phyloP scores from a whole-genome alignment of 805 yeast species.

The Ogataea ramenticola region DNA sequence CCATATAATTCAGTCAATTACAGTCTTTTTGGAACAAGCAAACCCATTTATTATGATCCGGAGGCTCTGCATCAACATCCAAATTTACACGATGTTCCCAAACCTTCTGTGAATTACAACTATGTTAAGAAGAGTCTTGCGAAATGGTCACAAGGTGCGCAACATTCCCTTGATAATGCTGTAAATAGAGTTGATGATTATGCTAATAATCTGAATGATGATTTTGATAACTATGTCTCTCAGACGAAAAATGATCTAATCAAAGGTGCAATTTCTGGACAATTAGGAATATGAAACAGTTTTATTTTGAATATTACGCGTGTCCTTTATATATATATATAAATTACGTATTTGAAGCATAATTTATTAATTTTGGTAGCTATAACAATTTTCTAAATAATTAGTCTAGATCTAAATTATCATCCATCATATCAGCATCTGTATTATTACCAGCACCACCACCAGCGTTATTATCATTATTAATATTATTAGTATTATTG shows the following conservation, averaged over 20 bases:
- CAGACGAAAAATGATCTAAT: conserved; percentile 23
- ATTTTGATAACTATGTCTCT: conserved; percentile 21
- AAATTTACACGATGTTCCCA: conserved; percentile 13
- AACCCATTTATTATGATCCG: conserved; percentile 26
- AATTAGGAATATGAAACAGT: conserved; percentile 7
- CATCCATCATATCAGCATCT: background rate
- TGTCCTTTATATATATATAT: background rate
- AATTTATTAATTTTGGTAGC: too few relatives aligned
- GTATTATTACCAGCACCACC: background rate
- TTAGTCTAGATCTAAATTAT: background rate
- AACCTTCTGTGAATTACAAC: conserved; percentile 7
- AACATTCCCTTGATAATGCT: conserved; percentile 16
- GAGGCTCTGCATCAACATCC: conserved; percentile 23
- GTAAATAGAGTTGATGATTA: conserved; percentile 17
- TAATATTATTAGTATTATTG: background rate
- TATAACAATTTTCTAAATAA: too few relatives aligned
- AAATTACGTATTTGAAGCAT: too few relatives aligned
- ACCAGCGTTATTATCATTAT: background rate
- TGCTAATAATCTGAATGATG: conserved; percentile 23
- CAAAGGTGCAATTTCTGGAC: conserved; percentile 19
- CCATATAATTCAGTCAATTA: conserved; percentile 29
- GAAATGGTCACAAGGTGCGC: conserved; percentile 17
- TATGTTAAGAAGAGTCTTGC: conserved; percentile 9
- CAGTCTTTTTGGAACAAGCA: conserved; percentile 17
- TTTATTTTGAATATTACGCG: too few relatives aligned